Percentiles rank a stretch among this genome's conserved stretches.
These are phyloP conservation scores for Pleurotus giganteus DNA, from an alignment of 768 basidiomycete species.

Conservation along the genomic window DNA sequence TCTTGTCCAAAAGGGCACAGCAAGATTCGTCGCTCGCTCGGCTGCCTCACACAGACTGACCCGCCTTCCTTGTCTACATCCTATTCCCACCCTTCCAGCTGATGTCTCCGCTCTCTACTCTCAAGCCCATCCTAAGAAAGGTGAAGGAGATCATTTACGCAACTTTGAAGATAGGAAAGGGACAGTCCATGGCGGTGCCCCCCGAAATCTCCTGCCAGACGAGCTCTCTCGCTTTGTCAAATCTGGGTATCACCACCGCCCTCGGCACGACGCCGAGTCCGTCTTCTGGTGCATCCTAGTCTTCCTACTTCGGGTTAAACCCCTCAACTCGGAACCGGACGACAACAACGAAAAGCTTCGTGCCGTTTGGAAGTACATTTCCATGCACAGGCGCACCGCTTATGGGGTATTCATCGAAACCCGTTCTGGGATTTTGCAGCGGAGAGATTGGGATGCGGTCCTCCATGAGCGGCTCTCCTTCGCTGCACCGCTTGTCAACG, in stretches of 20 bases:
- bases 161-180: not conserved
- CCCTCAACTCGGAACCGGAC: not conserved
- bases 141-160: no score
- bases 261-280: slow-evolving; percentile 9
- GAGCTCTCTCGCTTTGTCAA: not conserved
- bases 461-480: not conserved
- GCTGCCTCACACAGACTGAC: slow-evolving; percentile 1
- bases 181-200: not conserved
- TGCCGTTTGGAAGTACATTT: no score
- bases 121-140: not conserved
- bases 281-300: slow-evolving; percentile 5
- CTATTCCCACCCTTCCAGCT: not conserved
- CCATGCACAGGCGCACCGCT: no score
- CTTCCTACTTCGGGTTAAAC: not conserved
- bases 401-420: no score
- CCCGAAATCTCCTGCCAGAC: no score
- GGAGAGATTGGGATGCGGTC: not conserved
- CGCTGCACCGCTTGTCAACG: not conserved
- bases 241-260: not conserved
- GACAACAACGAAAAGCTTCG: not conserved
- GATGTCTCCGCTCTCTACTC: not conserved
- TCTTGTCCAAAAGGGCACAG: slow-evolving; percentile 1
- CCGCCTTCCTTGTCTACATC: not conserved
- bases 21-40: slow-evolving; percentile 3
- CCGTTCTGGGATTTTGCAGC: no score